Base-by-base conservation (phyloP, 257 asterid species). In the Datura wrightii region DNA sequence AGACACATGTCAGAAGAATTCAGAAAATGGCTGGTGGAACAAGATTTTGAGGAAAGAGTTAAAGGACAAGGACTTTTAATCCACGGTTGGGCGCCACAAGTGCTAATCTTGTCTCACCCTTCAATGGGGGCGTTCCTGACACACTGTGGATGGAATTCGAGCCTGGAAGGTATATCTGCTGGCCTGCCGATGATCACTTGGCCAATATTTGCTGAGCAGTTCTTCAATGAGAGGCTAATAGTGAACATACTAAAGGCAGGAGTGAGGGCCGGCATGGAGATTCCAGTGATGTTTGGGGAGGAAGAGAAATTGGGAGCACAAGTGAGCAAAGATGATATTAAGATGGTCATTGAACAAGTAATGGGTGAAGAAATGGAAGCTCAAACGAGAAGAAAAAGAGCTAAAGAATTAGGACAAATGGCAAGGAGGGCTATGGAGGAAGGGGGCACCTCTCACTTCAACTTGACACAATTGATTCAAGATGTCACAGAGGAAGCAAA, bases 171-270 rank as follows among this genome's bases (percentile, higher is more conserved):
- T 42, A 66, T 86, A 16, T 3, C 82, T 0, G 76, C 86, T 0
- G 88, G 86, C 0, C 31, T 86, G 67, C 55, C 83, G 5, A 44
- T 86, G 82, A 71, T 83, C n/a, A 87, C 90, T 13, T 89, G 89
- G 90, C 93, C 93, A 1, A 55, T 84, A 82, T 90, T 90, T 7
- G 85, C 89, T 0, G 91, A 90, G 46, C 93, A 90, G 36, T 88
- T 90, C 54, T 85, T 46, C 52, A 90, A 90, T 5, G 91, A 90
- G 53, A 88, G 67, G 34, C 56, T 87, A 10, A 46, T 89, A 5
- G 88, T 89, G 60, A 39, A 91, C 8, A 79, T 89, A 31, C 5
- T 89, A 54, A 74, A 69, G 59, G 82, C 58, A 4, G 93, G 93
- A 3, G 90, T 89, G 44, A 81, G 83, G 24, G 76, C 82, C 6